Evolutionary conservation across 1,284 basidiomycete genomes (phyloP).

Genomic region (Cryptococcus floricola): DNA sequence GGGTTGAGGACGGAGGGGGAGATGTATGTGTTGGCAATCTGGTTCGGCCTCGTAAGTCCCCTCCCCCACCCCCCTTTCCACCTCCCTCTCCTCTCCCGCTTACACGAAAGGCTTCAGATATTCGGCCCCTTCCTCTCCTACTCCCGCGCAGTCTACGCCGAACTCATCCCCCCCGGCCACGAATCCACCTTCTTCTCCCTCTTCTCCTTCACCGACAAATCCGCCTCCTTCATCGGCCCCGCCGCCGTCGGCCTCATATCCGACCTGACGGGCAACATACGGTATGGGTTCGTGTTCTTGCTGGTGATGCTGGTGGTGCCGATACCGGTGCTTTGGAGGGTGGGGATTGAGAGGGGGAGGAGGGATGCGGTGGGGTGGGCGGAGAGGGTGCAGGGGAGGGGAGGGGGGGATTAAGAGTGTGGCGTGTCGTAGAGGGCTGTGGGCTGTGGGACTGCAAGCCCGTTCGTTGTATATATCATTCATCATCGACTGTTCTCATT

Average conservation of each 20-base stretch:
- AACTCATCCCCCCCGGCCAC: conserved; percentile 48
- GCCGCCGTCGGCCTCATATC: conserved; percentile 78
- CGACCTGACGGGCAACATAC: conserved; percentile 80
- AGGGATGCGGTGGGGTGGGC: conserved; percentile 54
- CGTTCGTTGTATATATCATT: no score
- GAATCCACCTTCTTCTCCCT: conserved; percentile 57
- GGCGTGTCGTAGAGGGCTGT: background rate
- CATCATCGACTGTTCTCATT: no score
- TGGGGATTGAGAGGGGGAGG: conserved; percentile 65
- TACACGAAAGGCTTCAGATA: conserved; percentile 22
- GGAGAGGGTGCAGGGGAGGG: background rate
- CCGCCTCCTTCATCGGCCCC: conserved; percentile 82
- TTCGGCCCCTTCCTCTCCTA: conserved; percentile 49
- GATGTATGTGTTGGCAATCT: conserved; percentile 75
- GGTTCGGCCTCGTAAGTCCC: conserved; percentile 61
- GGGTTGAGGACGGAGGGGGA: conserved; percentile 73
- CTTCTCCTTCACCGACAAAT: conserved; percentile 76
- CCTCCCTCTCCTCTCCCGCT: background rate
- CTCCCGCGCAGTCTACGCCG: conserved; percentile 46
- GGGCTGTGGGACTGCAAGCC: no score
- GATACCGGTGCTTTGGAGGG: conserved; percentile 66
- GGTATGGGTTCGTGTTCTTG: conserved; percentile 83
- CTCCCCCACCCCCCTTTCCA: background rate
- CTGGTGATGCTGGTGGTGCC: conserved; percentile 72
- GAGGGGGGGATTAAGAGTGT: background rate